Evolutionary conservation across 306 rosid genomes (phyloP), one percentile per base, ranked within the genome.

Genomic region (Sicyos baderoa): DNA sequence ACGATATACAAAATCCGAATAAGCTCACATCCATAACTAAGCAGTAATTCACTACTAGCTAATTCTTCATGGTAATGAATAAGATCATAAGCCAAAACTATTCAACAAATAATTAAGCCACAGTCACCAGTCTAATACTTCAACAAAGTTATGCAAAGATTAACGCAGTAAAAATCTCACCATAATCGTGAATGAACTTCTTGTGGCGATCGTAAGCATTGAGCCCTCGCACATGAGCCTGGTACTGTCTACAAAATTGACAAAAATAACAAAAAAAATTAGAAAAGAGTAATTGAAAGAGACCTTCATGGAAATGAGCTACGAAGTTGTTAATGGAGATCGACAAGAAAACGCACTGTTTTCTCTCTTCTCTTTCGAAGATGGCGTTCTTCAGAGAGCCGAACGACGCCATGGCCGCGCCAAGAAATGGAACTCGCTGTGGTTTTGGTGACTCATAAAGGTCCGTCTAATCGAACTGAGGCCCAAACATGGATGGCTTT

Each of bases 151-250:
- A 21, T 6, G 22, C 7, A 66, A 21, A 2, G 35, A 48, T 32
- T n/a, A 21, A 48, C 17, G 3, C 56, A 17, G 32, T 37, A 12
- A 7, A 2, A 66, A 54, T 4, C 76, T 17, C 68, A 88, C 96
- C 94, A 60, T 86, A 93, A 71, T 93, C 98, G 19, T 82, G 74
- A 10, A 93, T 61, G 23, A 82, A 82, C 21, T 82, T 82, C 17
- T 85, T 76, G 76, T 78, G 87, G 70, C 89, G 85, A 48, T 85
- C 89, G 72, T 80, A 82, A 7, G 82, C 87, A 64, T 82, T 85
- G 68, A 80, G 90, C 29, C 87, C 90, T 27, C 80, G 85, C 37
- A 86, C 76, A 40, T 83, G 87, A 73, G 82, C 90, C 73, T 85
- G 87, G 65, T 83, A 83, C 76, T 85, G 85, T 77, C 87, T 83